Conservation (phyloP, 139 green algal genomes). For the Tetradesmus lagerheimii region DNA sequence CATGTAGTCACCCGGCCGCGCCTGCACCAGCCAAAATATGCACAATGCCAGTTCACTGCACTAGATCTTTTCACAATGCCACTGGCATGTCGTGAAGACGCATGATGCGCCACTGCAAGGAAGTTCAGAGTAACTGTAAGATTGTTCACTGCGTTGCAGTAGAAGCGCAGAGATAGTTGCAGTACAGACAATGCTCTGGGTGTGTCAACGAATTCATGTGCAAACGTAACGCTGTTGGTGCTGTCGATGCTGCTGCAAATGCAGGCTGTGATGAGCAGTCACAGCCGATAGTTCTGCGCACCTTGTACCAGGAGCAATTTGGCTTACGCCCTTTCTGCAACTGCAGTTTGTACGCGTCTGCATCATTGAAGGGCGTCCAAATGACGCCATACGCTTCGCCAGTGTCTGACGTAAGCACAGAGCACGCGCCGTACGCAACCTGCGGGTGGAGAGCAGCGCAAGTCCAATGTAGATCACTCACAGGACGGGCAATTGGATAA, state of each 20-base stretch:
- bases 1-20: not conserved
- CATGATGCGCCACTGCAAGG: too few species aligned
- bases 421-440: slow-evolving; percentile 13
- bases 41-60: too few species aligned
- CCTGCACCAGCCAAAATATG: not conserved
- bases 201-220: too few species aligned
- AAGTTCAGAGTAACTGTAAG: too few species aligned
- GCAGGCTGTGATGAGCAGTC: not conserved
- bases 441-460: not conserved
- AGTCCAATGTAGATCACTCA: not conserved
- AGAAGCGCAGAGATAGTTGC: too few species aligned
- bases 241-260: too few species aligned
- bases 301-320: slow-evolving; percentile 23
- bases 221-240: too few species aligned
- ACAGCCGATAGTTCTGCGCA: not conserved
- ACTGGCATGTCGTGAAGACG: too few species aligned
- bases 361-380: not conserved
- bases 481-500: not conserved
- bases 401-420: not conserved
- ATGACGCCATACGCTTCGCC: slow-evolving; percentile 7
- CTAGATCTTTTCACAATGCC: too few species aligned
- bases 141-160: too few species aligned
- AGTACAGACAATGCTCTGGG: too few species aligned
- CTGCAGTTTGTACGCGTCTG: not conserved
- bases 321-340: not conserved